A percentile compares a stretch with the other conserved stretches of the same genome.
Evolutionary conservation across 371 early-diverging fungal species (phyloP).

Genomic region (Lichtheimia ornata): DNA sequence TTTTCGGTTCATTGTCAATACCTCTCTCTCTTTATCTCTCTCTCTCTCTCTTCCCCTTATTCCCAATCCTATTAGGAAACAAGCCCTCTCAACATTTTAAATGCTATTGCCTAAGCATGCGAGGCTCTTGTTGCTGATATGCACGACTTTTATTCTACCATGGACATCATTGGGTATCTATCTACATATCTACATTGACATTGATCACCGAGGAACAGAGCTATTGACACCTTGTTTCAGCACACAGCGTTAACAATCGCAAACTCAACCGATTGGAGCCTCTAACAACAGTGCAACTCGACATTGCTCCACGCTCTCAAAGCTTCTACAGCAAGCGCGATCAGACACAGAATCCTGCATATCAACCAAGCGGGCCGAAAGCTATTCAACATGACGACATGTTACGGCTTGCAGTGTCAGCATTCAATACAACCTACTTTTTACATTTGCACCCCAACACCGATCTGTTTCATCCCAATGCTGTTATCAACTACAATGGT

Average conservation of each 20-base stretch:
- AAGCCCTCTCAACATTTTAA: neutral
- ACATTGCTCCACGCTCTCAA: slow-evolving; percentile 41
- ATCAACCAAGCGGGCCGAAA: slow-evolving; percentile 21
- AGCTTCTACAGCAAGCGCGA: slow-evolving; percentile 38
- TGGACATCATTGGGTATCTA: neutral
- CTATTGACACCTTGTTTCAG: slow-evolving; percentile 4
- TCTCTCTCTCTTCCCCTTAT: neutral
- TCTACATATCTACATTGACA: neutral
- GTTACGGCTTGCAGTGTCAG: slow-evolving; percentile 61
- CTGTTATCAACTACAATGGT: slow-evolving; percentile 38
- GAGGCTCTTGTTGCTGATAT: slow-evolving; percentile 1
- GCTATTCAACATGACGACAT: slow-evolving; percentile 59
- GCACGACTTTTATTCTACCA: neutral
- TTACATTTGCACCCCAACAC: slow-evolving; percentile 76
- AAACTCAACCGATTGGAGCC: slow-evolving; percentile 34
- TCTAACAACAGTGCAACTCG: slow-evolving; percentile 23
- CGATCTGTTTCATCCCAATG: slow-evolving; percentile 77
- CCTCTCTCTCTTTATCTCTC: neutral
- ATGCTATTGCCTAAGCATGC: neutral
- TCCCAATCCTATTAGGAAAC: neutral
- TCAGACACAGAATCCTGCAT: slow-evolving; percentile 31
- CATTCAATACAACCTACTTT: slow-evolving; percentile 74
- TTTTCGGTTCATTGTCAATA: neutral
- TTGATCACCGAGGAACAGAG: no score
- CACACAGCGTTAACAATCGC: slow-evolving; percentile 33